Evolutionary conservation across 2,329 filamentous ascomycete genomes (phyloP).

Genomic region (Aureobasidium sp.): DNA sequence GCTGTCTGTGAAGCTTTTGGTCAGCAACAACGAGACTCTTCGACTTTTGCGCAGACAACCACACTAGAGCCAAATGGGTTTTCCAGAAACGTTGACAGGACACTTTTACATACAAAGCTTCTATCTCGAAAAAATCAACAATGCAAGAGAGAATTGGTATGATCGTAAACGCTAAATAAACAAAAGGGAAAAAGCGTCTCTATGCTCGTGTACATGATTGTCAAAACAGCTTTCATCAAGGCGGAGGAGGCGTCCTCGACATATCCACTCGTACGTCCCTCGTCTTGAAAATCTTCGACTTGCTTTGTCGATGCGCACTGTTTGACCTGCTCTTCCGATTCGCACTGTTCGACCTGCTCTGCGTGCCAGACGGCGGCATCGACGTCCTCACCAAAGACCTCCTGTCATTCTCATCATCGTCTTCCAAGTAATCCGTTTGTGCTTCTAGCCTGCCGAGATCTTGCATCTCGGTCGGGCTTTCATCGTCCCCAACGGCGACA

Average conservation of each 20-base stretch:
- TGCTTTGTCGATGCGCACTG: neutral
- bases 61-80: neutral
- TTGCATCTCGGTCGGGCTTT: neutral
- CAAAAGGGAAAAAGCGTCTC: neutral
- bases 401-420: neutral
- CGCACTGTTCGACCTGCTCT: neutral
- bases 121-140: too few species aligned
- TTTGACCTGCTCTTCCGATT: neutral
- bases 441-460: neutral
- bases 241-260: too few species aligned
- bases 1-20: constrained; percentile 1
- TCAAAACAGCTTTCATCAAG: neutral
- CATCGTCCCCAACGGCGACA: neutral
- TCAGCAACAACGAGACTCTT: neutral
- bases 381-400: constrained; percentile 3
- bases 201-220: neutral
- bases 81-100: too few species aligned
- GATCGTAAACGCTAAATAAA: neutral
- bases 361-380: neutral
- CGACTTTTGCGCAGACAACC: neutral
- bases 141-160: neutral
- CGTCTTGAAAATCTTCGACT: constrained; percentile 6
- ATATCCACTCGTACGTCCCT: neutral
- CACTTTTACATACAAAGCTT: too few species aligned
- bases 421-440: neutral